Conservation (phyloP, 2,329 filamentous ascomycete species). For the Tolypocladium ophioglossoides region DNA sequence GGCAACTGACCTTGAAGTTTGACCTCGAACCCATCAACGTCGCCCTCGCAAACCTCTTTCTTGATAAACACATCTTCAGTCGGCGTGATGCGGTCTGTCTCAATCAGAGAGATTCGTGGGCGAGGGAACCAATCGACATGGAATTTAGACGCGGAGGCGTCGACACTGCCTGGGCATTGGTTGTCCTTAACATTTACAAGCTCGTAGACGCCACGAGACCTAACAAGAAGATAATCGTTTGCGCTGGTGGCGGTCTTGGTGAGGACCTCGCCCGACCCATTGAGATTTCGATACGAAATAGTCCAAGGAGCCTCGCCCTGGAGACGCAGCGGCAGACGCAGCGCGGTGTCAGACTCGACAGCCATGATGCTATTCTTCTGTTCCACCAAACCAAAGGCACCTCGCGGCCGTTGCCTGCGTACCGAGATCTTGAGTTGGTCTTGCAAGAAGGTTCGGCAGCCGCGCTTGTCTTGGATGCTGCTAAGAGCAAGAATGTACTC, state of each 20-base stretch:
- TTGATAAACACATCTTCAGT: constrained; percentile 53
- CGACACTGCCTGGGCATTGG: constrained; percentile 73
- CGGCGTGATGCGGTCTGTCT: constrained; percentile 48
- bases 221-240: constrained; percentile 62
- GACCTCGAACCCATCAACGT: constrained; percentile 82
- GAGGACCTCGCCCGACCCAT: constrained; percentile 36
- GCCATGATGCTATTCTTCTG: constrained; percentile 65
- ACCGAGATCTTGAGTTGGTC: constrained; percentile 80
- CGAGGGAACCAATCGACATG: constrained; percentile 77
- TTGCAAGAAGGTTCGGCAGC: constrained; percentile 77
- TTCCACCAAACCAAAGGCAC: constrained; percentile 75
- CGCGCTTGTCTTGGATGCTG: constrained; percentile 75
- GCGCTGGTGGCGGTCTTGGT: constrained; percentile 38
- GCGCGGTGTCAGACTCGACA: constrained; percentile 57
- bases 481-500: constrained; percentile 83
- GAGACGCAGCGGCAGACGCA: constrained; percentile 72
- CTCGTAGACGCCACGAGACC: constrained; percentile 64
- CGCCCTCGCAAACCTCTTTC: constrained; percentile 83
- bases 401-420: constrained; percentile 78
- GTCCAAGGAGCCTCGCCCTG: constrained; percentile 81
- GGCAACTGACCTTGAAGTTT: constrained; percentile 55
- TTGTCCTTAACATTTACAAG: constrained; percentile 67
- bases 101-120: constrained; percentile 58
- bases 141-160: constrained; percentile 63
- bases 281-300: constrained; percentile 61